Evolutionary conservation across 345 rosid genomes (phyloP).

Genomic region (Kandelia obovata): DNA sequence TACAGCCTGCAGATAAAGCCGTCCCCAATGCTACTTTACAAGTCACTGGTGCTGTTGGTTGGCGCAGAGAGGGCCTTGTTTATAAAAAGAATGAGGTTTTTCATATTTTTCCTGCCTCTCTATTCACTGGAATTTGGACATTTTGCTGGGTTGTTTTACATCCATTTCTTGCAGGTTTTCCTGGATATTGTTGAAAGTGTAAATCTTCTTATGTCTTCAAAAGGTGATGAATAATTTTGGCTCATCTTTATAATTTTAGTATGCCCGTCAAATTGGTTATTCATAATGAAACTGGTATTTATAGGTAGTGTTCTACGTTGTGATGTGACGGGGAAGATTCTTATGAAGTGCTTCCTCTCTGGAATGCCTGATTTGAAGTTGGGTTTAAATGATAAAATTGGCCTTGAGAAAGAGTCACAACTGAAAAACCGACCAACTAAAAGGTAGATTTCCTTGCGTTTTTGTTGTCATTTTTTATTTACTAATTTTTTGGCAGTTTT

Average conservation of each 20-base stretch:
- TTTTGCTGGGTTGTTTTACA: slow-evolving; percentile 17
- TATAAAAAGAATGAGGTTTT: slow-evolving; percentile 93
- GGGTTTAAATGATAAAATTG: slow-evolving; percentile 99
- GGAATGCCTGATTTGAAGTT: slow-evolving; percentile 99
- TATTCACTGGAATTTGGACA: slow-evolving; percentile 3
- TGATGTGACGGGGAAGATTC: slow-evolving; percentile 95
- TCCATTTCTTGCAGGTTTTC: slow-evolving; percentile 61
- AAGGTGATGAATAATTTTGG: slow-evolving; percentile 43
- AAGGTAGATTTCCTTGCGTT: slow-evolving; percentile 49
- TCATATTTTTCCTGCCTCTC: slow-evolving; percentile 6
- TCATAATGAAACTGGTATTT: slow-evolving; percentile 24
- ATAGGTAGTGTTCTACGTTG: slow-evolving; percentile 91
- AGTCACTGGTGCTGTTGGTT: slow-evolving; percentile 99
- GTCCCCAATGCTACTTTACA: slow-evolving; percentile 98
- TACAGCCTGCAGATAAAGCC: slow-evolving; percentile 77
- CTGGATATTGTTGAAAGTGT: slow-evolving; percentile 98
- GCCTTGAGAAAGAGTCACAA: slow-evolving; percentile 97
- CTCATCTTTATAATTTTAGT: neutral
- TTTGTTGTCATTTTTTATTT: neutral
- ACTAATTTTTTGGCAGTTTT: neutral
- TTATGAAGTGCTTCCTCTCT: slow-evolving; percentile 98
- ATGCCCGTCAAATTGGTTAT: neutral
- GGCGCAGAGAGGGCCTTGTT: slow-evolving; percentile 97
- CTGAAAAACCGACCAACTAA: slow-evolving; percentile 91
- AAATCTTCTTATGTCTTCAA: slow-evolving; percentile 97